Conservation (phyloP, 2,329 filamentous ascomycete genomes). For the Aspergillus uvarum region DNA sequence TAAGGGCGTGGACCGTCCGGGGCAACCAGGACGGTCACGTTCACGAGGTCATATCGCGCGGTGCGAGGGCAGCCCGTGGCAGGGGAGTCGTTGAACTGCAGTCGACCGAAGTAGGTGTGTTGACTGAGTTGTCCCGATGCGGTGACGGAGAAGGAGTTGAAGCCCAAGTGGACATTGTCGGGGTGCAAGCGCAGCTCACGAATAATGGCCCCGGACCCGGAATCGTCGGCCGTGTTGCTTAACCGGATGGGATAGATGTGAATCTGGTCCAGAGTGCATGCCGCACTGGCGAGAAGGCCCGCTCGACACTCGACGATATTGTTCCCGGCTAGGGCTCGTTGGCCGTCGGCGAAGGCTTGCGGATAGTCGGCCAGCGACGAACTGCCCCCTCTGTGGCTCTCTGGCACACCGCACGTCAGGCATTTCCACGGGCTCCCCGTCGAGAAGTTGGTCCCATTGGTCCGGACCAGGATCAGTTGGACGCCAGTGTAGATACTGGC, state of each 20-base stretch:
- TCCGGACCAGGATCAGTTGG: conserved; percentile 36
- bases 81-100: too few species aligned
- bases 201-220: conserved; percentile 30
- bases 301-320: conserved; percentile 41
- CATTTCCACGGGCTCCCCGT: too few species aligned
- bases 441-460: too few species aligned
- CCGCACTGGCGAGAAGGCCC: neutral
- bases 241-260: conserved; percentile 46
- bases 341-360: conserved; percentile 44
- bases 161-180: too few species aligned
- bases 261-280: conserved; percentile 38
- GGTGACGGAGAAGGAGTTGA: too few species aligned
- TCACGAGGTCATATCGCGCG: too few species aligned
- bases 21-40: too few species aligned
- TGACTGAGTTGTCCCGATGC: too few species aligned
- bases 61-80: too few species aligned
- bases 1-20: too few species aligned
- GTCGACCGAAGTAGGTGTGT: too few species aligned
- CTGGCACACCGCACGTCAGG: conserved; percentile 28
- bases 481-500: conserved; percentile 45
- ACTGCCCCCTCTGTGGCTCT: conserved; percentile 29
- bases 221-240: conserved; percentile 34
- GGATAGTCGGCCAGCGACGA: conserved; percentile 40
- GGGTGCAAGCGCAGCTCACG: too few species aligned
- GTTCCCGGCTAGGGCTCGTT: conserved; percentile 31